A percentile compares a stretch with the other conserved stretches of the same genome.
Evolutionary conservation across 1,284 basidiomycete genomes (phyloP).

Genomic region (Moniliophthora roreri): DNA sequence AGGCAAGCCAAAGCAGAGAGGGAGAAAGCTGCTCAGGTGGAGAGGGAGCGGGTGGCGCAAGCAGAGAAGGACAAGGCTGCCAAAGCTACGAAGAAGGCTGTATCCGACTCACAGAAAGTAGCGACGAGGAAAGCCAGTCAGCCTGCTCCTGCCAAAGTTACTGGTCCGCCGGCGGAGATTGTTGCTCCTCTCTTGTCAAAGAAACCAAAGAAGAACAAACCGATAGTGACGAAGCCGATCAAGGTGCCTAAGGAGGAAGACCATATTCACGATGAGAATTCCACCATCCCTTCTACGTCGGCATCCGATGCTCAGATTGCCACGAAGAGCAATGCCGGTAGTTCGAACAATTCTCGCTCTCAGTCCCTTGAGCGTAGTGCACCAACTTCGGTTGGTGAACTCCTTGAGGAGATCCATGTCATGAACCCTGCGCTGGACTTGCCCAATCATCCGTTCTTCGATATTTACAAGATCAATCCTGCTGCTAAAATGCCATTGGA

Average conservation of each 20-base stretch:
- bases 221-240: slow-evolving; percentile 51
- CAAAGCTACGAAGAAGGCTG: slow-evolving; percentile 29
- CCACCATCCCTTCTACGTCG: slow-evolving; percentile 41
- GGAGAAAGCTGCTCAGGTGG: slow-evolving; percentile 39
- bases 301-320: slow-evolving; percentile 43
- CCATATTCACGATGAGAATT: slow-evolving; percentile 39
- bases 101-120: slow-evolving; percentile 24
- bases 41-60: slow-evolving; percentile 34
- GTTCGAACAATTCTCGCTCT: slow-evolving; percentile 55
- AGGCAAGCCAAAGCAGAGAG: slow-evolving; percentile 36
- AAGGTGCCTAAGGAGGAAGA: slow-evolving; percentile 61
- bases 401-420: slow-evolving; percentile 63
- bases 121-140: slow-evolving; percentile 20
- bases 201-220: slow-evolving; percentile 79
- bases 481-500: slow-evolving; percentile 75
- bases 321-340: slow-evolving; percentile 37
- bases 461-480: slow-evolving; percentile 64
- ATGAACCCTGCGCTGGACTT: slow-evolving; percentile 64
- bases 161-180: slow-evolving; percentile 31
- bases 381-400: slow-evolving; percentile 55
- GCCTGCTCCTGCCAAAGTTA: slow-evolving; percentile 17
- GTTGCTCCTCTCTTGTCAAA: slow-evolving; percentile 66
- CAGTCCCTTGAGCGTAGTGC: slow-evolving; percentile 55
- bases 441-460: slow-evolving; percentile 71
- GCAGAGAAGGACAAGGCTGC: slow-evolving; percentile 28